Evolutionary conservation across 148 eudicot species (phyloP).

Genomic region (Euryodendron excelsum): DNA sequence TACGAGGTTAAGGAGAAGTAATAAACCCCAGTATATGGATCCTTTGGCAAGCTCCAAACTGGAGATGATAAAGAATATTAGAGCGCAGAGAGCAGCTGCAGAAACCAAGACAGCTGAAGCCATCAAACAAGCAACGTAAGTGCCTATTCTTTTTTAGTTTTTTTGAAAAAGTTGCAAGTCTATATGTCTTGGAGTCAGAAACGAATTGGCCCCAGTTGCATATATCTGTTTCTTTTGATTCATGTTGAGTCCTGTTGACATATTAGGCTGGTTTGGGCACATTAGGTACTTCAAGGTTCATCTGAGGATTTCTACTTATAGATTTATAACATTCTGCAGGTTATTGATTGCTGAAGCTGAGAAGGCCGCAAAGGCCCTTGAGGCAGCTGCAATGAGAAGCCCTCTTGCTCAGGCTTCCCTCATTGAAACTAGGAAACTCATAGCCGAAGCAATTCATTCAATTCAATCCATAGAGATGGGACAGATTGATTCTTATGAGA

Average conservation of each 20-base stretch:
- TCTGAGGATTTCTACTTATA: background rate
- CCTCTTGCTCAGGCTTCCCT: conserved; percentile 79
- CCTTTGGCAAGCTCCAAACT: conserved; percentile 75
- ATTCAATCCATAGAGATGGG: conserved; percentile 49
- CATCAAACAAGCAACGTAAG: conserved; percentile 81
- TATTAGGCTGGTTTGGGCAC: background rate
- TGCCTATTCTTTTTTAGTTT: conserved; percentile 6
- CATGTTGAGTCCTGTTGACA: background rate
- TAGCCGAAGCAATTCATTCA: conserved; percentile 72
- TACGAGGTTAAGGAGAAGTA: conserved; percentile 41
- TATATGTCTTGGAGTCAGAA: conserved; percentile 31
- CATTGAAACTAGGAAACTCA: conserved; percentile 65
- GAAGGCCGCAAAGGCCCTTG: conserved; percentile 81
- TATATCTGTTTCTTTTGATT: background rate
- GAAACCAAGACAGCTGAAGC: conserved; percentile 55
- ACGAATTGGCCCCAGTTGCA: too few species aligned
- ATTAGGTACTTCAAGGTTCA: background rate
- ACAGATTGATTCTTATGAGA: conserved; percentile 17
- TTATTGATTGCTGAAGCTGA: conserved; percentile 77
- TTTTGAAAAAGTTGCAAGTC: too few species aligned
- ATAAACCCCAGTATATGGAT: conserved; percentile 60
- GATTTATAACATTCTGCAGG: conserved; percentile 35
- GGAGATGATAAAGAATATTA: conserved; percentile 85
- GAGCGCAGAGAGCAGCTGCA: conserved; percentile 65
- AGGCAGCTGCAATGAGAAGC: conserved; percentile 63